Conservation (phyloP, 129 eudicot genomes). For the Helichrysum umbraculigerum region DNA sequence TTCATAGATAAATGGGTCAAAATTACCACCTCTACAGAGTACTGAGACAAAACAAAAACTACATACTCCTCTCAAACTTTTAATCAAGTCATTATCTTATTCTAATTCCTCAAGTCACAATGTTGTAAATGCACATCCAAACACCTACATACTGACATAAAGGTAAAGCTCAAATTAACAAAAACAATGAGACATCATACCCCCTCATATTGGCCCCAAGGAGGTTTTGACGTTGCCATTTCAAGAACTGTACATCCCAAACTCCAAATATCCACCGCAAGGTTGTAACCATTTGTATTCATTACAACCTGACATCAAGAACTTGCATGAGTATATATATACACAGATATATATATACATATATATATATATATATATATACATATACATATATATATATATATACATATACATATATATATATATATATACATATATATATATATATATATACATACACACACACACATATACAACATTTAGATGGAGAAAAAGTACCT, state of each 20-base stretch:
- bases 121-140: background rate
- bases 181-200: constrained; percentile 38
- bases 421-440: background rate
- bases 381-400: too few relatives aligned
- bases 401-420: background rate
- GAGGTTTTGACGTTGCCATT: constrained; percentile 97
- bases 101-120: background rate
- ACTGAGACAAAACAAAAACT: background rate
- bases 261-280: constrained; percentile 98
- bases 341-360: background rate
- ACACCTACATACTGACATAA: background rate
- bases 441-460: background rate
- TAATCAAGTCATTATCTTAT: background rate
- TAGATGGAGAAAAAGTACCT: constrained; percentile 48
- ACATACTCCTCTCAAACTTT: background rate
- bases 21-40: background rate
- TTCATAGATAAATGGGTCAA: background rate
- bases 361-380: background rate
- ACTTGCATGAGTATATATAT: constrained; percentile 9
- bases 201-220: constrained; percentile 99
- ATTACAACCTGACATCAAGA: constrained; percentile 68
- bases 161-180: background rate
- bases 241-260: constrained; percentile 96
- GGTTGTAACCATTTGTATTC: constrained; percentile 86
- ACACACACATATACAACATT: background rate